phyloP scores from a whole-genome alignment of 1,284 basidiomycete genomes.

The Irpex sp. region DNA sequence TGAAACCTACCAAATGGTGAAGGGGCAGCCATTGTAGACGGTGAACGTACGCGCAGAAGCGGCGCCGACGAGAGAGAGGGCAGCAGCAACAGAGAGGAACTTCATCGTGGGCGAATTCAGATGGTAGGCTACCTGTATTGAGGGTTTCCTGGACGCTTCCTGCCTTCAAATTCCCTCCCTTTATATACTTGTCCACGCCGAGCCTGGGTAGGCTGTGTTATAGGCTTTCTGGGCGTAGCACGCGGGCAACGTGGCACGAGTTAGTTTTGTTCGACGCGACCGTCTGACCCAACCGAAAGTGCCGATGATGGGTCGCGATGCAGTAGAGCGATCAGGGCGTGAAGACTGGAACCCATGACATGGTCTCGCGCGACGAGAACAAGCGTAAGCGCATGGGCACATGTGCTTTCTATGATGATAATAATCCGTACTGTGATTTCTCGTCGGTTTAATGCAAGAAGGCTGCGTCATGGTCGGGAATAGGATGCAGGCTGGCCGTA shows the following conservation, averaged over 20 bases:
- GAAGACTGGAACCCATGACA: not conserved
- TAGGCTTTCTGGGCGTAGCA: not conserved
- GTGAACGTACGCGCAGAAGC: conserved; percentile 23
- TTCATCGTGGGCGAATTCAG: conserved; percentile 7
- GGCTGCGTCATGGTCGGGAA: not conserved
- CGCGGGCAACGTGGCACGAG: not conserved
- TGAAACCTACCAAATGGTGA: conserved; percentile 27
- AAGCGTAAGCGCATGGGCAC: not conserved
- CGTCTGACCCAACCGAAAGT: not conserved
- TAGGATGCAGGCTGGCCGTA: not conserved
- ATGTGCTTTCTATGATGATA: not conserved
- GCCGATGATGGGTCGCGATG: not conserved
- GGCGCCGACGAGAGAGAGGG: conserved; percentile 9
- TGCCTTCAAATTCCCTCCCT: not conserved
- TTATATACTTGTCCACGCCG: not conserved
- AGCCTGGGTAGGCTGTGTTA: not conserved
- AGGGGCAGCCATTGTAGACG: conserved; percentile 27
- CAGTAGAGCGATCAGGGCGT: not conserved
- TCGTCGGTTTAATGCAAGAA: not conserved
- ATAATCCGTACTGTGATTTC: not conserved
- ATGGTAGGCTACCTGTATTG: not conserved
- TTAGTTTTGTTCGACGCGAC: not conserved
- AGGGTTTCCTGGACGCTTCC: not conserved
- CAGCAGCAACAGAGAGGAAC: conserved; percentile 6
- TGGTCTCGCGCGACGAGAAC: not conserved